Conservation (phyloP, 805 yeast species). For the Yamadazyma phyllophila region DNA sequence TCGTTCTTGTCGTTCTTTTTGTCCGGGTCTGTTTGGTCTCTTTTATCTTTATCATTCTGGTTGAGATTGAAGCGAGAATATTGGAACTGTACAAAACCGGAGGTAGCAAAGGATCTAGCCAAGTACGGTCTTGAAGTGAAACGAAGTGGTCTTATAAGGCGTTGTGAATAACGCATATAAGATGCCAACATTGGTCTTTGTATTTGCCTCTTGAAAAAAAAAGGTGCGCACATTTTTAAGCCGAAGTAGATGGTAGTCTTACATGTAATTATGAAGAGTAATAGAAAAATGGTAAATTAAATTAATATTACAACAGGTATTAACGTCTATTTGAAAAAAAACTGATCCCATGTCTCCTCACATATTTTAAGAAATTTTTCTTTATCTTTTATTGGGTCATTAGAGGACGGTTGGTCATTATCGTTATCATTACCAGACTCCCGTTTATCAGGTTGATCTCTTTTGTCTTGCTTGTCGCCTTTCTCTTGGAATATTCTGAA, state of each 20-base stretch:
- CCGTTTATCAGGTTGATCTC: conserved; percentile 1
- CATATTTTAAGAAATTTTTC: conserved; percentile 41
- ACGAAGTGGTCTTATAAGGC: background rate
- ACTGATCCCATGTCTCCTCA: conserved; percentile 45
- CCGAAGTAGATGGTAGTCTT: too few species aligned
- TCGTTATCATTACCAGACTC: background rate
- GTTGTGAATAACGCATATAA: conserved; percentile 2
- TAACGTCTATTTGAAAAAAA: conserved; percentile 19
- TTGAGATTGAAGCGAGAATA: background rate
- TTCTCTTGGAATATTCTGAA: conserved; percentile 28
- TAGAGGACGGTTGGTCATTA: background rate
- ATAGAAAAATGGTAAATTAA: background rate
- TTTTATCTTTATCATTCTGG: conserved; percentile 1
- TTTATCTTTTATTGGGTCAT: conserved; percentile 22
- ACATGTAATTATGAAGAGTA: too few species aligned
- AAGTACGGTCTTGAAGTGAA: background rate
- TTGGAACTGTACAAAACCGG: conserved; percentile 1
- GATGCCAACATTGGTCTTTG: conserved; percentile 4
- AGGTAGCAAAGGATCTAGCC: background rate
- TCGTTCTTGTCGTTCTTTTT: conserved; percentile 5
- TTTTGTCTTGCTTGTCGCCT: background rate
- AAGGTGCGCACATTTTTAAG: background rate
- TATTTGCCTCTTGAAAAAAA: conserved; percentile 4
- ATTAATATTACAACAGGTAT: background rate
- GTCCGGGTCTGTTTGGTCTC: conserved; percentile 4